phyloP scores from a whole-genome alignment of 495 filamentous ascomycete species.

The Hyaloscypha bicolor region DNA sequence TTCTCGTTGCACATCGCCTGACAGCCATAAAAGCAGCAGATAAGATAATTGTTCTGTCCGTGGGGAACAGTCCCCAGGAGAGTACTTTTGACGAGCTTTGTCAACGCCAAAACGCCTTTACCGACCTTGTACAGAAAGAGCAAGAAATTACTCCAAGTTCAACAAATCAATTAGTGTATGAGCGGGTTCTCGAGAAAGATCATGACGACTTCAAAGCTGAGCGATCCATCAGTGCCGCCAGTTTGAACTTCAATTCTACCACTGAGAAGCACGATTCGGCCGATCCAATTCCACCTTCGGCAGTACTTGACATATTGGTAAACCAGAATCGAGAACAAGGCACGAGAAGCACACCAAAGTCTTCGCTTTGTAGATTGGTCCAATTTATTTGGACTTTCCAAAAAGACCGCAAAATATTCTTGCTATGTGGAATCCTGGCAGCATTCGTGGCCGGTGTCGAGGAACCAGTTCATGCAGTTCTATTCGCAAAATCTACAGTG shows the following conservation, averaged over 20 bases:
- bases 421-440: constrained; percentile 27
- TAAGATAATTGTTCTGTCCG: constrained; percentile 62
- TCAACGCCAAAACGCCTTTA: constrained; percentile 39
- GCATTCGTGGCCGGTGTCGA: constrained; percentile 42
- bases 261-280: too few relatives aligned
- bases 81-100: constrained; percentile 47
- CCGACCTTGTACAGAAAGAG: constrained; percentile 34
- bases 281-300: too few relatives aligned
- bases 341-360: background rate
- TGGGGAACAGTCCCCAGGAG: constrained; percentile 56
- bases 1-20: constrained; percentile 62
- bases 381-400: background rate
- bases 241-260: too few relatives aligned
- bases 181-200: too few relatives aligned
- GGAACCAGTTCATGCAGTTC: constrained; percentile 42
- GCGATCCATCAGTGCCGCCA: too few relatives aligned
- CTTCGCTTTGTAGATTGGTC: background rate
- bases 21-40: constrained; percentile 50
- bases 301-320: too few relatives aligned
- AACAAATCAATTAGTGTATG: too few relatives aligned
- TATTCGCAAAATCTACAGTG: constrained; percentile 42
- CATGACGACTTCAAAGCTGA: too few relatives aligned
- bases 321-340: too few relatives aligned
- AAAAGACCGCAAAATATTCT: constrained; percentile 37
- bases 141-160: constrained; percentile 11